Evolutionary conservation across 768 basidiomycete species (phyloP), one percentile per base, ranked within the genome.

Genomic region (Phallus indusiatus): DNA sequence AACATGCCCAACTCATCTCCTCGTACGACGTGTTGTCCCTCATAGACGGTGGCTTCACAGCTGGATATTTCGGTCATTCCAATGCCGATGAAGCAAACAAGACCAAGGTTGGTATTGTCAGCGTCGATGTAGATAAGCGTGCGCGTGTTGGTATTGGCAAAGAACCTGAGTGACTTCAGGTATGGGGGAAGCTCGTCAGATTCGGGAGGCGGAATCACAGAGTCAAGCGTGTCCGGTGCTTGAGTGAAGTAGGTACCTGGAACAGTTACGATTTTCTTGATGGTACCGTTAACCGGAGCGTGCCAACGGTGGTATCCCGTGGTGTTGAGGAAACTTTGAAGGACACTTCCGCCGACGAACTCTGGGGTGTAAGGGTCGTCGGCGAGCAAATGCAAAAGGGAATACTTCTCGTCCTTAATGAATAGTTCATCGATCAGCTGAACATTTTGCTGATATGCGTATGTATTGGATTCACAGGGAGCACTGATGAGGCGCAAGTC

Each of bases 21-120:
- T 61, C 78, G 78, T 55, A 68, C 71, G 24, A 85, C 67, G 42
- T 60, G 60, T 28, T 82, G 66, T 0, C 79, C 78, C 14, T 67
- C 71, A 65, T 68, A 69, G 18, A 84, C 82, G 0, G 70, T 76
- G n/a, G 77, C 65, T 61, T 78, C 76, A 60, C 78, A 80, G 17
- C 81, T 84, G 34, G 81, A 85, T 0, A 85, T 75, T 67, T 86
- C 84, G 0, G 73, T 72, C 74, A 86, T 82, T 0, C 84, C 84
- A 8, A 85, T 74, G 0, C 68, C 80, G 5, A 85, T 70, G 68
- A 84, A 79, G 53, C 75, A 78, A 74, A 84, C 73, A 47, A 84
- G 62, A 1, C 83, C 83, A 42, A 85, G 80, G 18, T 68, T 65
- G 0, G 73, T 69, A 56, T 79, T 75, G 53, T 80, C 76, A 0